Evolutionary conservation across 2,329 filamentous ascomycete species (phyloP).

Genomic region (Daldinia eschscholtzii): DNA sequence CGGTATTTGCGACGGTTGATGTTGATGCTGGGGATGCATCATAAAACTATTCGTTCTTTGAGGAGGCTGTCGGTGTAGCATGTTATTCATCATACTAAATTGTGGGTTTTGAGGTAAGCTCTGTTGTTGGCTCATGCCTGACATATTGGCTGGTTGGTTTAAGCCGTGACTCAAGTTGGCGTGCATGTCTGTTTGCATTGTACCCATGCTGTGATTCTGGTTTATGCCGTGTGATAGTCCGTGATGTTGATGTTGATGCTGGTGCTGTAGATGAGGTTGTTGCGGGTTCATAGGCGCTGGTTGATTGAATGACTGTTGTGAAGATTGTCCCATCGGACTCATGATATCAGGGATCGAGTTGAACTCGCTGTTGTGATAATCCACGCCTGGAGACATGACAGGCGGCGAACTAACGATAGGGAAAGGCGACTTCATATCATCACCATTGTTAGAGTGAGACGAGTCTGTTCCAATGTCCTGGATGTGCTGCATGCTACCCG

Average conservation of each 20-base stretch:
- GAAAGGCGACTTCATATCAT: conserved; percentile 65
- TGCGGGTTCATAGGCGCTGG: conserved; percentile 50
- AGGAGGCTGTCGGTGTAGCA: conserved; percentile 54
- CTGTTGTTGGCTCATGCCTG: conserved; percentile 51
- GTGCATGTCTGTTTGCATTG: conserved; percentile 53
- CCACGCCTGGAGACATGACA: conserved; percentile 66
- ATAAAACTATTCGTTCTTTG: conserved; percentile 58
- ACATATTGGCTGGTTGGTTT: conserved; percentile 52
- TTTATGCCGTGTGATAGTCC: conserved; percentile 51
- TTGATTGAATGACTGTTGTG: conserved; percentile 53
- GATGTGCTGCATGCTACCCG: conserved; percentile 55
- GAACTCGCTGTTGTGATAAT: conserved; percentile 64
- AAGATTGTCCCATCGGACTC: conserved; percentile 59
- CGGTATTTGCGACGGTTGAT: conserved; percentile 52
- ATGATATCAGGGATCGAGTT: conserved; percentile 67
- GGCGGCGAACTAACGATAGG: conserved; percentile 62
- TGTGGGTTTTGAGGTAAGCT: conserved; percentile 47
- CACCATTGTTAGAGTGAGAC: conserved; percentile 53
- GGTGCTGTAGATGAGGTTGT: conserved; percentile 51
- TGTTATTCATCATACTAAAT: conserved; percentile 50
- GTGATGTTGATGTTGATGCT: conserved; percentile 44
- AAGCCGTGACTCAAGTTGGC: conserved; percentile 49
- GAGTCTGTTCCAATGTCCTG: conserved; percentile 58
- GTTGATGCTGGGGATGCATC: conserved; percentile 55
- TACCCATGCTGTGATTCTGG: conserved; percentile 52